Evolutionary conservation across 2,329 filamentous ascomycete species (phyloP).

Genomic region (Colletotrichum sidae): DNA sequence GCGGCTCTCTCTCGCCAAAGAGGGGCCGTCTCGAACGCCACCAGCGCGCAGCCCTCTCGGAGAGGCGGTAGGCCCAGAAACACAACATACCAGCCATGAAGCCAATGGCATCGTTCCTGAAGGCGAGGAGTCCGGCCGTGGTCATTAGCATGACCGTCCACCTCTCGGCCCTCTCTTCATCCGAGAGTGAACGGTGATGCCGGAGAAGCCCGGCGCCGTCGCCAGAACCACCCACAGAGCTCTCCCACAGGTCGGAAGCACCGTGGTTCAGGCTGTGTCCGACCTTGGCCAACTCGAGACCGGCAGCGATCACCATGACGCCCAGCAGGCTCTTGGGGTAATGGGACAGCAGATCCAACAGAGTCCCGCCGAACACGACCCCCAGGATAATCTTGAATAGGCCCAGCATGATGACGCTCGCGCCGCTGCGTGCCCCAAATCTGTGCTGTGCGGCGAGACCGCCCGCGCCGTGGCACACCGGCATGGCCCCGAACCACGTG

Average conservation of each 20-base stretch:
- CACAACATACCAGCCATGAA: constrained; percentile 86
- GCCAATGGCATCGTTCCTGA: constrained; percentile 90
- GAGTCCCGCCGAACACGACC: constrained; percentile 77
- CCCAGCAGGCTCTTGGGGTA: constrained; percentile 86
- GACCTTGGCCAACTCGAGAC: constrained; percentile 87
- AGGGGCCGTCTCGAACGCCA: constrained; percentile 43
- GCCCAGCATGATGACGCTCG: constrained; percentile 85
- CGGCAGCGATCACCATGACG: constrained; percentile 90
- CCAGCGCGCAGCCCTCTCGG: constrained; percentile 56
- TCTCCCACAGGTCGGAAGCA: constrained; percentile 69
- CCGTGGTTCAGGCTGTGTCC: constrained; percentile 86
- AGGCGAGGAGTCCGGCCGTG: constrained; percentile 82
- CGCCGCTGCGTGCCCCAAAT: constrained; percentile 90
- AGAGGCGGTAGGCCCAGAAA: constrained; percentile 73
- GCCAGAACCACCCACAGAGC: constrained; percentile 57
- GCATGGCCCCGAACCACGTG: constrained; percentile 96
- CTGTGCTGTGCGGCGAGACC: constrained; percentile 91
- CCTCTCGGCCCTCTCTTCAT: constrained; percentile 77
- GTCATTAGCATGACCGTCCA: constrained; percentile 95
- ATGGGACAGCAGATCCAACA: constrained; percentile 75
- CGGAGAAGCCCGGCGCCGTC: constrained; percentile 49
- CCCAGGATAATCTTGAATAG: constrained; percentile 81
- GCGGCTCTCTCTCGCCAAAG: constrained; percentile 46
- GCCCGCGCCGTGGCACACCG: constrained; percentile 92
- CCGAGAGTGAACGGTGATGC: constrained; percentile 65